Conservation (phyloP, 1,284 basidiomycete genomes). For the Acaromyces ingoldii region DNA sequence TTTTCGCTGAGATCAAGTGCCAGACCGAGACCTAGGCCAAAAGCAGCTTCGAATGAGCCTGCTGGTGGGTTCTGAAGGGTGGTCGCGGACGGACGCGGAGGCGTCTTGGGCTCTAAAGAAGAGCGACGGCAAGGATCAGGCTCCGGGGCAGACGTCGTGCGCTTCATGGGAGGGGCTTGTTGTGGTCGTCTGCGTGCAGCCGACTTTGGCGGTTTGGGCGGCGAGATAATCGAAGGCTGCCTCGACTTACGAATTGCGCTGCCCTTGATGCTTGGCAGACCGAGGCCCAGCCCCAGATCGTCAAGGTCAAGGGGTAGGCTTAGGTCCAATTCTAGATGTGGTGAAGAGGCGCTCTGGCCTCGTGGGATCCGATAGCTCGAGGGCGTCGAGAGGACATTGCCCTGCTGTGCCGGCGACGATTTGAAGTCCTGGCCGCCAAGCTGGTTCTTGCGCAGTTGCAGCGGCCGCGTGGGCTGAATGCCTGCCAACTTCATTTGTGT, state of each 20-base stretch:
- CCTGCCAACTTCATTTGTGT: neutral
- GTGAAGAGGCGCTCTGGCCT: constrained; percentile 3
- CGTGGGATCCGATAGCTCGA: neutral
- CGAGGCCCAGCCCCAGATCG: neutral
- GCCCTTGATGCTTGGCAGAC: neutral
- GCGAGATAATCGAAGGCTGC: neutral
- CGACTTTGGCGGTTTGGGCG: neutral
- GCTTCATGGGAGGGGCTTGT: neutral
- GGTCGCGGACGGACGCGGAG: neutral
- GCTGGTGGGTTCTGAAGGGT: neutral
- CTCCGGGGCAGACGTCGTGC: neutral
- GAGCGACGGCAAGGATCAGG: neutral
- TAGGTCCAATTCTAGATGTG: constrained; percentile 8
- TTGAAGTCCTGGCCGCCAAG: neutral
- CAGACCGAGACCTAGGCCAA: neutral
- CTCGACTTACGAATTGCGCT: neutral
- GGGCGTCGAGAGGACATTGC: neutral
- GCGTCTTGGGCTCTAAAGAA: neutral
- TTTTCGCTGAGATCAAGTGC: neutral
- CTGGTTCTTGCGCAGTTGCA: neutral
- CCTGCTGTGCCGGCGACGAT: neutral
- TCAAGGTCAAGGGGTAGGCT: constrained; percentile 5
- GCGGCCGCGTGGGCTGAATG: neutral
- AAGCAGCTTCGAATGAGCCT: neutral
- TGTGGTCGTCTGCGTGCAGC: neutral